Evolutionary conservation across 2,329 filamentous ascomycete species (phyloP).

Genomic region (Nothomitra cinnamomea): DNA sequence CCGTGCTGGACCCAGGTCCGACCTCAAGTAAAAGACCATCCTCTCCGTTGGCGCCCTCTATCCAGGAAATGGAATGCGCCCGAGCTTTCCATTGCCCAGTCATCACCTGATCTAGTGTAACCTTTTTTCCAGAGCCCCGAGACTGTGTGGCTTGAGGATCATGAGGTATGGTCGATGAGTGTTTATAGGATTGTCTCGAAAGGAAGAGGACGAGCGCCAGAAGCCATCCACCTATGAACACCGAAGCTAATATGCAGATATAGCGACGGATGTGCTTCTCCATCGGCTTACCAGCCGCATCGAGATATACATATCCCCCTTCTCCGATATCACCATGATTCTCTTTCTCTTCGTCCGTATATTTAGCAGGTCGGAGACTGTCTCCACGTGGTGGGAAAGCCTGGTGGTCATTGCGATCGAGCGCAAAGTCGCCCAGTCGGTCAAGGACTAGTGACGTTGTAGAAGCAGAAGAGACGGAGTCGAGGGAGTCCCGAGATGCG

Average conservation of each 20-base stretch:
- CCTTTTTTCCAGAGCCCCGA: constrained; percentile 49
- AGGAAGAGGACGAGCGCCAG: constrained; percentile 51
- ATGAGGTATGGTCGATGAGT: constrained; percentile 45
- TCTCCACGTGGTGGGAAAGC: constrained; percentile 16
- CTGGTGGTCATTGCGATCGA: constrained; percentile 6
- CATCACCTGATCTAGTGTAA: constrained; percentile 57
- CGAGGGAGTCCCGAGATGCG: constrained; percentile 19
- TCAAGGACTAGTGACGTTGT: constrained; percentile 74
- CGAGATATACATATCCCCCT: constrained; percentile 20
- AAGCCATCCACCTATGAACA: constrained; percentile 52
- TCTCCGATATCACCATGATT: constrained; percentile 31
- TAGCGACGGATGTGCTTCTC: constrained; percentile 48
- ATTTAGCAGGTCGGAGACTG: constrained; percentile 28
- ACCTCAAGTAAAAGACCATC: constrained; percentile 75
- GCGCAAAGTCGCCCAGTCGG: constrained; percentile 41
- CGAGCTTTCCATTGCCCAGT: constrained; percentile 46
- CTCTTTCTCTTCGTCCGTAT: constrained; percentile 26
- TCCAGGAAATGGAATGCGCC: constrained; percentile 57
- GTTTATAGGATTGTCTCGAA: constrained; percentile 45
- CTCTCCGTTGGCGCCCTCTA: constrained; percentile 53
- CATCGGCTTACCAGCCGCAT: constrained; percentile 29
- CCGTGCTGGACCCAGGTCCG: constrained; percentile 38
- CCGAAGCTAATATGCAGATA: constrained; percentile 40
- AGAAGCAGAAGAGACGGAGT: constrained; percentile 59
- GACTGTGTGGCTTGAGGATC: constrained; percentile 47